Base-by-base conservation (phyloP, 352 stramenopile genomes). In the Globisporangium apiculatum region DNA sequence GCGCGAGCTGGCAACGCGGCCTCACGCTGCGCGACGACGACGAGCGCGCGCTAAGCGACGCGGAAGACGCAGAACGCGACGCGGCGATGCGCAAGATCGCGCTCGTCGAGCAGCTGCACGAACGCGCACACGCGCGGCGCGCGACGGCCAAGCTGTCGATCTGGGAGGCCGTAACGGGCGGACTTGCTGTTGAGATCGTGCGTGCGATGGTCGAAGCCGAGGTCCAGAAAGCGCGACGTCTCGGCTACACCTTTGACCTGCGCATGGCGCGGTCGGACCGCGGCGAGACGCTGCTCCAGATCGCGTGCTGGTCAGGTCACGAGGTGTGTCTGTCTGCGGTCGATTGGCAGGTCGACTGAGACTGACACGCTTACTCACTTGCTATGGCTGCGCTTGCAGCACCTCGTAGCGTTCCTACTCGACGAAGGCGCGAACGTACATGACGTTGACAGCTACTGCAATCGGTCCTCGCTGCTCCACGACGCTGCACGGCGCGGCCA, bases 251-350 rank as follows among this genome's bases (percentile, higher is more conserved):
- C 38, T 90, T 90, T 41, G 50, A 68, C 9, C 56, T 90, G 36
- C 71, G 72, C 14, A 68, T 67, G 6, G 69, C 76, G 18, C 65
- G 71, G 9, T 87, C 80, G 0, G 69, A 83, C 35, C 71, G 70
- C 7, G 78, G 78, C 18, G 76, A 85, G 53, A 82, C 76, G 18
- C 58, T 90, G 9, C 65, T 90, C 8, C 76, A 88, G 47, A 83
- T 87, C 18, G 78, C 80, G 12, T 90, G 80, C 31, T 90, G 80
- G 80, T 85, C 66, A 67, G 80, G 77, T 0, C 78, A 88, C 42
- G 69, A 66, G 59, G 76, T 86, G 48, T 8, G 50, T 17, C 17
- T 18, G 3, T 40, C 7, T 42, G 5, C 35, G 12, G 24, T 31
- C 24, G 24, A 31, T 31, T 3, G 24, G 24, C 24, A 31, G 24